phyloP scores from a whole-genome alignment of 176 grass and related monocot genomes.

The Hordeum vulgare region DNA sequence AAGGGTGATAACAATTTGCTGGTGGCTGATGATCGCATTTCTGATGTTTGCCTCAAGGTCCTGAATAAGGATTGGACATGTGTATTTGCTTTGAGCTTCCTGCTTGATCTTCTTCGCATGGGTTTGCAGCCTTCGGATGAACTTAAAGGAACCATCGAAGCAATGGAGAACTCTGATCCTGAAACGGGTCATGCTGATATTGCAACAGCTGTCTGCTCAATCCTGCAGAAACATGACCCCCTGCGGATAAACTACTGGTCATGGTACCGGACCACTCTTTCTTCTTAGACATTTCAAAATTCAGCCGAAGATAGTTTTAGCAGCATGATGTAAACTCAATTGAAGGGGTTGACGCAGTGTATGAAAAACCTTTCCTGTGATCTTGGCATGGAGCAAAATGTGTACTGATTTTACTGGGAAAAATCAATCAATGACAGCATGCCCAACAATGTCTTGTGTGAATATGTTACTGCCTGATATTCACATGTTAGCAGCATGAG shows the following conservation, averaged over 20 bases:
- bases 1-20: conserved; percentile 57
- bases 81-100: conserved; percentile 61
- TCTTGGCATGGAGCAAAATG: not conserved
- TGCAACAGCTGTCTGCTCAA: conserved; percentile 45
- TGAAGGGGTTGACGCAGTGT: not conserved
- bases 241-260: conserved; percentile 88
- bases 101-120: conserved; percentile 62
- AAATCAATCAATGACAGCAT: not conserved
- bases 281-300: conserved; percentile 27
- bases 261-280: conserved; percentile 67
- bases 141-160: conserved; percentile 38
- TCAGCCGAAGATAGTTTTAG: not conserved
- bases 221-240: conserved; percentile 69
- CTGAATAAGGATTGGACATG: conserved; percentile 47
- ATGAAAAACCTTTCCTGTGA: not conserved
- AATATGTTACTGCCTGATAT: not conserved
- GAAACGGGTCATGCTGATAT: conserved; percentile 40
- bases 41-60: conserved; percentile 61
- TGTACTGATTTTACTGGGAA: not conserved
- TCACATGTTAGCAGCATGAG: not conserved
- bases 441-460: not conserved
- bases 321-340: not conserved
- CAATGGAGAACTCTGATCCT: conserved; percentile 21
- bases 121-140: conserved; percentile 74
- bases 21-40: conserved; percentile 47